phyloP scores from a whole-genome alignment of 495 filamentous ascomycete genomes.

The Penicillium nucicola region DNA sequence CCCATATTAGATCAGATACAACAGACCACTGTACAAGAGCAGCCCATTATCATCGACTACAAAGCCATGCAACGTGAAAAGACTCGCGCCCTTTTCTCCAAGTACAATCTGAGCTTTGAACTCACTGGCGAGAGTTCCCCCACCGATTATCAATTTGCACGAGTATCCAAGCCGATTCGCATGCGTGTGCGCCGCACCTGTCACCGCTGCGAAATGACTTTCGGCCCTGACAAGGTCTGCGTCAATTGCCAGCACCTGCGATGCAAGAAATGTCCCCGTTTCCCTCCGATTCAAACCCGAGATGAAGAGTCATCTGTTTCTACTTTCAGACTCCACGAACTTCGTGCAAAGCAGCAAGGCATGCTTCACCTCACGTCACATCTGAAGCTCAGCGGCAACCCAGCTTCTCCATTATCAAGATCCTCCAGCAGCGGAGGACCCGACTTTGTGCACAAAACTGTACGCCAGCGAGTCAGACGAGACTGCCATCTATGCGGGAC shows the following conservation, averaged over 20 bases:
- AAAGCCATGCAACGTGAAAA: constrained; percentile 58
- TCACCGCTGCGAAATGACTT: constrained; percentile 72
- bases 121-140: constrained; percentile 64
- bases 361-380: constrained; percentile 4
- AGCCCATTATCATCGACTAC: constrained; percentile 30
- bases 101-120: constrained; percentile 69
- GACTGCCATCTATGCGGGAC: constrained; percentile 74
- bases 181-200: constrained; percentile 87
- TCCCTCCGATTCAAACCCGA: constrained; percentile 45
- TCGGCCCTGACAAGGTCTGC: constrained; percentile 68
- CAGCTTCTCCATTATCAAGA: constrained; percentile 43
- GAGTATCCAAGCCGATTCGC: constrained; percentile 84
- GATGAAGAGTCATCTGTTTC: constrained; percentile 36
- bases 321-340: constrained; percentile 28
- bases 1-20: constrained; percentile 5
- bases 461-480: constrained; percentile 67
- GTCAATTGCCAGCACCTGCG: constrained; percentile 68
- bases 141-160: constrained; percentile 55
- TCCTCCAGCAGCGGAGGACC: constrained; percentile 65
- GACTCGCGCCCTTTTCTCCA: constrained; percentile 67
- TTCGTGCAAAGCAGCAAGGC: constrained; percentile 9
- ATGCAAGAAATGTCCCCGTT: constrained; percentile 76
- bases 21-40: constrained; percentile 19
- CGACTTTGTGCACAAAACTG: constrained; percentile 64
- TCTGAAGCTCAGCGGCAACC: constrained; percentile 13